phyloP scores from a whole-genome alignment of 306 rosid species.

The Prunus armeniaca region DNA sequence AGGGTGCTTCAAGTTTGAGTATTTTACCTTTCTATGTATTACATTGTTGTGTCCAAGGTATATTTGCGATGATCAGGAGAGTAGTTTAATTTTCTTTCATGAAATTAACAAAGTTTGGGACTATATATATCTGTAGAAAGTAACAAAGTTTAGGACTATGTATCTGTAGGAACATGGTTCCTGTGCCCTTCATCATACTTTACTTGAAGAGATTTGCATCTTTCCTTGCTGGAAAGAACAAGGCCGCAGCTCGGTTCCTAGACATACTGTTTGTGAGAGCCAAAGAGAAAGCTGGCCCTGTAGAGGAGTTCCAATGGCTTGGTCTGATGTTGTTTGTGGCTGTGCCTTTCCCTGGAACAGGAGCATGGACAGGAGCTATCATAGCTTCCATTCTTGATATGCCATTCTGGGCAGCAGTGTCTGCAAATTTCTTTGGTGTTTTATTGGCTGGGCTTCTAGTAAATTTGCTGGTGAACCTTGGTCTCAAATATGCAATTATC shows the following conservation, averaged over 20 bases:
- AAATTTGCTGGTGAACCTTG: slow-evolving; percentile 88
- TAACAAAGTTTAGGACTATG: slow-evolving; percentile 13
- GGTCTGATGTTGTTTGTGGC: slow-evolving; percentile 95
- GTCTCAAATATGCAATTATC: slow-evolving; percentile 68
- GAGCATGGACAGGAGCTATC: slow-evolving; percentile 92
- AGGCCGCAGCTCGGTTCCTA: slow-evolving; percentile 50
- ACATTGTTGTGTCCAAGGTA: neutral
- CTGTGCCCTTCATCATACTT: slow-evolving; percentile 86
- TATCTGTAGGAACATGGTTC: slow-evolving; percentile 81
- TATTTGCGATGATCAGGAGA: neutral
- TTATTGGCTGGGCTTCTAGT: slow-evolving; percentile 85
- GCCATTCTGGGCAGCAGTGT: slow-evolving; percentile 84
- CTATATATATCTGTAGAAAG: neutral
- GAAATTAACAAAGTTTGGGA: neutral
- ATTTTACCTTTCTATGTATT: neutral
- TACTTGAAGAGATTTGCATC: slow-evolving; percentile 69
- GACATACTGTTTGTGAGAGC: slow-evolving; percentile 69
- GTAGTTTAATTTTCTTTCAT: neutral
- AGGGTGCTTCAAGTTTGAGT: slow-evolving; percentile 3
- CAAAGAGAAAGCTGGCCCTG: slow-evolving; percentile 85
- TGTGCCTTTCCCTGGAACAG: slow-evolving; percentile 97
- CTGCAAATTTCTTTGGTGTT: slow-evolving; percentile 84
- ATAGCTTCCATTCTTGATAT: slow-evolving; percentile 88
- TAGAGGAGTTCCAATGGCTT: slow-evolving; percentile 97
- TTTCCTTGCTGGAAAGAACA: slow-evolving; percentile 69